phyloP scores from a whole-genome alignment of 345 rosid genomes.

The Eucalyptus coolabah region DNA sequence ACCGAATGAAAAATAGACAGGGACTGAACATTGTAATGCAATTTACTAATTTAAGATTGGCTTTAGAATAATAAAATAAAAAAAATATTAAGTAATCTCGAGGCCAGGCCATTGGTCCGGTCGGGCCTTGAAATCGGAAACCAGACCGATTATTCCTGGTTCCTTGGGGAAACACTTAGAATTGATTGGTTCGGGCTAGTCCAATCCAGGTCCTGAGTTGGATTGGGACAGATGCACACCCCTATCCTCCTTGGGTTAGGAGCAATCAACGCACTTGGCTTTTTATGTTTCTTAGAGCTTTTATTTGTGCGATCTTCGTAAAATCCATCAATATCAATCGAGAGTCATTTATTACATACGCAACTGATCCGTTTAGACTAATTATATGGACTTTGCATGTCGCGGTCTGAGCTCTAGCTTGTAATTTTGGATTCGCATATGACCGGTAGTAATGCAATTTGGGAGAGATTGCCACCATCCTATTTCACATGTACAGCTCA shows the following conservation, averaged over 20 bases:
- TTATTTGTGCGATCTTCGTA: not conserved
- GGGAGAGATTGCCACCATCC: no score
- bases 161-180: no score
- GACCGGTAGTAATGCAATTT: no score
- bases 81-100: not conserved
- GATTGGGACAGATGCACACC: no score
- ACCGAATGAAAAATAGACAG: not conserved
- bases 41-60: not conserved
- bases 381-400: not conserved
- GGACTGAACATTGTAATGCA: not conserved
- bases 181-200: no score
- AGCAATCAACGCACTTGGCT: not conserved
- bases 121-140: accelerated
- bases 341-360: not conserved
- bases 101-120: accelerated
- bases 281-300: not conserved
- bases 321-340: not conserved
- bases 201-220: accelerated
- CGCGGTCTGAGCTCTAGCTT: not conserved
- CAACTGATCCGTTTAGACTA: not conserved
- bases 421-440: not conserved
- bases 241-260: not conserved
- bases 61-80: not conserved
- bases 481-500: no score
- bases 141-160: accelerated